Evolutionary conservation across 768 basidiomycete genomes (phyloP), one percentile per base, ranked within the genome.

Genomic region (Lentinula sp.): DNA sequence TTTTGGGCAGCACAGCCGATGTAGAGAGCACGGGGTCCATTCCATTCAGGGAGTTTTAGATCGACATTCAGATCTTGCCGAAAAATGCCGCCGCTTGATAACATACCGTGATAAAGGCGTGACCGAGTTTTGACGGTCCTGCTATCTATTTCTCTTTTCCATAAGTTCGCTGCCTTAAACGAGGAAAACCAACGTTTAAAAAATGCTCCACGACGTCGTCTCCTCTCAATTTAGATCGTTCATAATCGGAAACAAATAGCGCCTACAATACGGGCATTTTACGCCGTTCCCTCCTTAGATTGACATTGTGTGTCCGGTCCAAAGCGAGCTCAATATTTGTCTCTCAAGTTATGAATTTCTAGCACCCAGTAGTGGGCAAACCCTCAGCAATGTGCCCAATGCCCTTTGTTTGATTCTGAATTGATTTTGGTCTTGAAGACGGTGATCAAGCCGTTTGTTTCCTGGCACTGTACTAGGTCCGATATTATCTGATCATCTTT

Each of bases 1-100:
- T 60, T 60, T 60, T 48, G 58, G 45, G 21, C 43, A 40, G 59
- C 59, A 60, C 59, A 60, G 59, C 59, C 59, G 59, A 52, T 39
- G 37, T 42, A 56, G 32, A 31, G 43, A 60, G 49, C 59, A 60
- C 59, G 59, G 48, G 59, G 59, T 52, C 39, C 4, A 48, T 60
- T 42, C 59, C 59, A 51, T 60, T 60, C 59, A 60, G 50, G 59
- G 59, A 51, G 32, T 39, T 37, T 49, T 31, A 16, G 37, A 59
- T 59, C 58, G 45, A n/a, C 35, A 28, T 34, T n/a, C 15, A 4
- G 37, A 60, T 60, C 59, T 60, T 50, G 59, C 59, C 59, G 59
- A 15, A n/a, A 15, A 10, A 23, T 55, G 53, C 53, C 53, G 53
- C 13, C 28, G 34, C 31, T 48, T 32, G 5, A 18, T 34, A 11